Percentiles rank a stretch among this genome's conserved stretches.
These are phyloP conservation scores for Aspergillus ibericus DNA, from an alignment of 2,329 filamentous ascomycete genomes.

Conservation along the genomic window DNA sequence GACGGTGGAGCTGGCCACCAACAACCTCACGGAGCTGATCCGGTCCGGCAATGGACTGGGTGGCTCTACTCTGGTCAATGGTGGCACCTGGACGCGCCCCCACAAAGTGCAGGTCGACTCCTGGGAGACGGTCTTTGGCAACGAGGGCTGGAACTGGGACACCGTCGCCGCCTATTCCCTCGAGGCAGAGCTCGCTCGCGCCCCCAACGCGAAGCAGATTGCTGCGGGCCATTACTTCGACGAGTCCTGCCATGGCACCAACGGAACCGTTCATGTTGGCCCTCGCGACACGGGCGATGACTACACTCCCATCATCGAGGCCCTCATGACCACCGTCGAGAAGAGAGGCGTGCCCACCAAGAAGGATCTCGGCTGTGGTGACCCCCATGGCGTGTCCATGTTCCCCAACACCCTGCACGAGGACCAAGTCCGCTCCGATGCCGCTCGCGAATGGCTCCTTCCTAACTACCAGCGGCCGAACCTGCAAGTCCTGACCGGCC, in stretches of 20 bases:
- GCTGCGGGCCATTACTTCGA: conserved; percentile 25
- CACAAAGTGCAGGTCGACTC: conserved; percentile 27
- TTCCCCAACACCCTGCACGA: conserved; percentile 26
- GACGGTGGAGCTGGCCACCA: conserved; percentile 17
- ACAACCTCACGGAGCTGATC: conserved; percentile 23
- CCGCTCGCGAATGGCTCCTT: conserved; percentile 29
- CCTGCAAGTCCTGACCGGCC: conserved; percentile 26
- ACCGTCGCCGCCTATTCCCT: conserved; percentile 50
- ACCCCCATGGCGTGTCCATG: conserved; percentile 33
- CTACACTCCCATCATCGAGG: conserved; percentile 24
- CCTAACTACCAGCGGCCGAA: conserved; percentile 25
- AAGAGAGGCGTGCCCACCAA: conserved; percentile 17
- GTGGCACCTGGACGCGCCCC: conserved; percentile 31
- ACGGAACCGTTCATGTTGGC: conserved; percentile 25
- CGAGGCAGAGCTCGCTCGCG: conserved; percentile 33
- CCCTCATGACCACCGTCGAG: conserved; percentile 24
- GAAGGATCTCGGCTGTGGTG: conserved; percentile 25
- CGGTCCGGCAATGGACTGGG: conserved; percentile 29
- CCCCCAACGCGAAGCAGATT: conserved; percentile 20
- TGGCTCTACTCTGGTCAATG: conserved; percentile 31
- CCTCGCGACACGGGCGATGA: conserved; percentile 22
- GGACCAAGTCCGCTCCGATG: conserved; percentile 27
- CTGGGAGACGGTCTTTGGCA: conserved; percentile 42
- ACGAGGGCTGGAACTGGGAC: conserved; percentile 48
- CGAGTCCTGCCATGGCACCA: conserved; percentile 23